Evolutionary conservation across 176 grass and related monocot genomes (phyloP).

Genomic region (Saccharum officinarum): DNA sequence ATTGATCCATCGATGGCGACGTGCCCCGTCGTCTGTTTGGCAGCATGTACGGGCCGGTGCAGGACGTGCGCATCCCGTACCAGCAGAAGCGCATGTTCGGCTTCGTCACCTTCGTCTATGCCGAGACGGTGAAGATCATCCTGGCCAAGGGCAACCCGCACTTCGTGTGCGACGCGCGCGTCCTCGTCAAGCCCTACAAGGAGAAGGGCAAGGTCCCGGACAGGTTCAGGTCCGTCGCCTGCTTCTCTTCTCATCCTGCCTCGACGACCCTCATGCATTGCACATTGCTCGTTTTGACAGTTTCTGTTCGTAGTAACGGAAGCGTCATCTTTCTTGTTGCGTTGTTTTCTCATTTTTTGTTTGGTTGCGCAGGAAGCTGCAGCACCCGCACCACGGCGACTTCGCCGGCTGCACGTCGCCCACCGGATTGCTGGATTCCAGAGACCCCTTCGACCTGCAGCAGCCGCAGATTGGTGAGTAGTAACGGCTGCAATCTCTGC

Average conservation of each 20-base stretch:
- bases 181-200: slow-evolving; percentile 95
- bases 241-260: too few species aligned
- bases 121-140: slow-evolving; percentile 66
- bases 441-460: slow-evolving; percentile 67
- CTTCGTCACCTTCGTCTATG: slow-evolving; percentile 81
- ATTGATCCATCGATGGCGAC: neutral
- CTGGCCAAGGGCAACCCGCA: slow-evolving; percentile 77
- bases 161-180: slow-evolving; percentile 76
- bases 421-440: slow-evolving; percentile 59
- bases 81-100: slow-evolving; percentile 99
- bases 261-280: too few species aligned
- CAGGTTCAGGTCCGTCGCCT: slow-evolving; percentile 59
- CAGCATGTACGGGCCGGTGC: slow-evolving; percentile 82
- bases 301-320: neutral
- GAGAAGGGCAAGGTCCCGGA: slow-evolving; percentile 89
- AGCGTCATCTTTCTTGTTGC: neutral
- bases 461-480: slow-evolving; percentile 68
- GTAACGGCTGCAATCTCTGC: neutral
- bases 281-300: neutral
- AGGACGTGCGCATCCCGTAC: slow-evolving; percentile 88
- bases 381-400: slow-evolving; percentile 48
- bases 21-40: neutral
- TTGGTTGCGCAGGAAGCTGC: slow-evolving; percentile 34
- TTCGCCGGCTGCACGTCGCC: slow-evolving; percentile 58
- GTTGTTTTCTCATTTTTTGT: neutral